These are phyloP conservation scores for Aaosphaeria pasadenensis DNA, from an alignment of 2,329 filamentous ascomycete species.

Conservation along the genomic window DNA sequence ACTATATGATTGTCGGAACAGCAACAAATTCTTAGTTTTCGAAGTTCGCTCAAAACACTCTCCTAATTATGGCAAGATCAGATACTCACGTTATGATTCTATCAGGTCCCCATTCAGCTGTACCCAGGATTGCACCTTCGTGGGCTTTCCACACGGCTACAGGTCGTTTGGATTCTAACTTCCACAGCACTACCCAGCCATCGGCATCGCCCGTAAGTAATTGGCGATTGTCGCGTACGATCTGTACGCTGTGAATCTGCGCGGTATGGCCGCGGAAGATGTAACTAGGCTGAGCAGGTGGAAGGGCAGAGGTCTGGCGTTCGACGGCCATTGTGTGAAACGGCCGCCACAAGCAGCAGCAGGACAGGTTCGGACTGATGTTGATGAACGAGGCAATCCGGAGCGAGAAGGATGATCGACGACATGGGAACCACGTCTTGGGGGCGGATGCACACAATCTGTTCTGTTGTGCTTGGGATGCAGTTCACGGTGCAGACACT, in stretches of 20 bases:
- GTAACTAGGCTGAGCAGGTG: slow-evolving; percentile 59
- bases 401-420: slow-evolving; percentile 24
- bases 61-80: background rate
- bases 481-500: slow-evolving; percentile 9
- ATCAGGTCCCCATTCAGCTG: slow-evolving; percentile 68
- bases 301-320: slow-evolving; percentile 28
- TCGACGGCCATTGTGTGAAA: slow-evolving; percentile 21
- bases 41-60: too few relatives aligned
- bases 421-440: slow-evolving; percentile 9
- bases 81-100: slow-evolving; percentile 78
- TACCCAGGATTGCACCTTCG: slow-evolving; percentile 69
- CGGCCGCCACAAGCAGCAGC: background rate
- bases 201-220: slow-evolving; percentile 86
- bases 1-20: too few relatives aligned
- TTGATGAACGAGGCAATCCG: slow-evolving; percentile 23
- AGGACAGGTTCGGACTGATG: slow-evolving; percentile 10
- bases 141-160: slow-evolving; percentile 86
- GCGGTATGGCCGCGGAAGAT: slow-evolving; percentile 83
- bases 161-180: slow-evolving; percentile 75
- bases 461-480: background rate
- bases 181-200: slow-evolving; percentile 86
- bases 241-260: slow-evolving; percentile 73
- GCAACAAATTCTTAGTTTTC: too few relatives aligned
- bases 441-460: background rate
- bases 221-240: slow-evolving; percentile 70